Evolutionary conservation across 768 basidiomycete species (phyloP).

Genomic region (Lactarius quietus): DNA sequence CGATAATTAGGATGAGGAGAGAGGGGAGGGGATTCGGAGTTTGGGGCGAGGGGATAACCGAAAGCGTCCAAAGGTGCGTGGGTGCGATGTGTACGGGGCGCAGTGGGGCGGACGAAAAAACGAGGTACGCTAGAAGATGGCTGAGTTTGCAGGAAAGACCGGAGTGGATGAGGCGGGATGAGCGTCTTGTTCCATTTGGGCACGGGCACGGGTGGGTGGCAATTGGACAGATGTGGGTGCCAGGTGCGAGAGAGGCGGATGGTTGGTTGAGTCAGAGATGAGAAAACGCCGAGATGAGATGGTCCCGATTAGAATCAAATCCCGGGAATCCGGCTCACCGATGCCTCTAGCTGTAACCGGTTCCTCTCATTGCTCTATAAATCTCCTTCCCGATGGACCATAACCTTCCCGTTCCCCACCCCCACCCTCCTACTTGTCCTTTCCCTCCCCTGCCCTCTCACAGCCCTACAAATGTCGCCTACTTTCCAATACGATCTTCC

Average conservation of each 20-base stretch:
- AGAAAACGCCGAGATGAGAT: conserved; percentile 24
- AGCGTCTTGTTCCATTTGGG: not conserved
- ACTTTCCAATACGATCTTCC: conserved; percentile 27
- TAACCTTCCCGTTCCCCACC: not conserved
- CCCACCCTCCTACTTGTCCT: not conserved
- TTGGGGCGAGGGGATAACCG: conserved; percentile 12
- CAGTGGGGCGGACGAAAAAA: conserved; percentile 7
- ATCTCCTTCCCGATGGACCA: not conserved
- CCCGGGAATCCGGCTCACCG: conserved; percentile 4
- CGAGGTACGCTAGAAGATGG: conserved; percentile 24
- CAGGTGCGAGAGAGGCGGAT: not conserved
- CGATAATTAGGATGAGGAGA: conserved; percentile 6
- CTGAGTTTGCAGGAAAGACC: conserved; percentile 13
- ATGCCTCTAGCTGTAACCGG: not conserved
- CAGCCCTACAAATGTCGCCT: conserved; percentile 17
- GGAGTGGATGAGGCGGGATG: conserved; percentile 5
- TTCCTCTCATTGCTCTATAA: conserved; percentile 1
- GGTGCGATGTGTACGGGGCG: conserved; percentile 23
- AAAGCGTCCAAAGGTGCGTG: conserved; percentile 2
- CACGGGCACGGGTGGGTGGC: not conserved
- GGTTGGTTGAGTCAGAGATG: conserved; percentile 16
- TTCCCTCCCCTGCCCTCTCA: not conserved
- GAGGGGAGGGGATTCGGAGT: conserved; percentile 13
- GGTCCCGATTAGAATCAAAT: not conserved
- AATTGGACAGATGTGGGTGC: not conserved